A percentile compares a stretch with the other conserved stretches of the same genome.
phyloP scores from a whole-genome alignment of 345 rosid genomes.

The Acer yangbiense region DNA sequence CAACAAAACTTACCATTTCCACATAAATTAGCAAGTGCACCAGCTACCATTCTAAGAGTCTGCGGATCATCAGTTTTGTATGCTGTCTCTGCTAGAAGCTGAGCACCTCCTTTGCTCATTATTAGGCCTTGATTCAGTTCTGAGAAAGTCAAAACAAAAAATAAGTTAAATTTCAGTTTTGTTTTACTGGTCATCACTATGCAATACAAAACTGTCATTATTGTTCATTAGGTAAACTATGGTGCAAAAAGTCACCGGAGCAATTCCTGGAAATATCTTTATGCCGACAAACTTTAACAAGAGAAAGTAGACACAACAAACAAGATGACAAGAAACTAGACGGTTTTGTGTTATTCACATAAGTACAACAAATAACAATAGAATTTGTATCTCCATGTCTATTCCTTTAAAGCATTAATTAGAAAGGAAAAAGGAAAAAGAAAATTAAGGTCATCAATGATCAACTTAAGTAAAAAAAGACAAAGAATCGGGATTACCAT shows the following conservation, averaged over 20 bases:
- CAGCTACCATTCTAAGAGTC: slow-evolving; percentile 94
- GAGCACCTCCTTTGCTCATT: slow-evolving; percentile 88
- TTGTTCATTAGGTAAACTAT: neutral
- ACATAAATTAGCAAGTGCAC: slow-evolving; percentile 89
- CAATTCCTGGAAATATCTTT: neutral
- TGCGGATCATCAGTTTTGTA: slow-evolving; percentile 80
- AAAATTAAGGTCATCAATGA: neutral
- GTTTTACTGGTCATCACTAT: neutral
- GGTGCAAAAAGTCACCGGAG: neutral
- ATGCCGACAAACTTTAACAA: neutral
- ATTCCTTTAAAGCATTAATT: neutral
- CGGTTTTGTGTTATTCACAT: neutral
- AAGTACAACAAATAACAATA: neutral
- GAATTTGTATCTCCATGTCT: neutral
- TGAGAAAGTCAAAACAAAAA: slow-evolving; percentile 24
- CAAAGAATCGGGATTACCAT: slow-evolving; percentile 48
- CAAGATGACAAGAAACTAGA: neutral
- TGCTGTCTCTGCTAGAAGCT: slow-evolving; percentile 71
- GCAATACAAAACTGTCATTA: neutral
- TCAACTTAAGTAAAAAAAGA: slow-evolving; percentile 2
- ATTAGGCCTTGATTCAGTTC: slow-evolving; percentile 82
- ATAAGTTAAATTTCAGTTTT: neutral
- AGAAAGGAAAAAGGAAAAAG: neutral
- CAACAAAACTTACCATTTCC: slow-evolving; percentile 71
- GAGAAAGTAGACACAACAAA: neutral